Evolutionary conservation across 108 stramenopile species (phyloP).

Genomic region (Fragilaria crotonensis): DNA sequence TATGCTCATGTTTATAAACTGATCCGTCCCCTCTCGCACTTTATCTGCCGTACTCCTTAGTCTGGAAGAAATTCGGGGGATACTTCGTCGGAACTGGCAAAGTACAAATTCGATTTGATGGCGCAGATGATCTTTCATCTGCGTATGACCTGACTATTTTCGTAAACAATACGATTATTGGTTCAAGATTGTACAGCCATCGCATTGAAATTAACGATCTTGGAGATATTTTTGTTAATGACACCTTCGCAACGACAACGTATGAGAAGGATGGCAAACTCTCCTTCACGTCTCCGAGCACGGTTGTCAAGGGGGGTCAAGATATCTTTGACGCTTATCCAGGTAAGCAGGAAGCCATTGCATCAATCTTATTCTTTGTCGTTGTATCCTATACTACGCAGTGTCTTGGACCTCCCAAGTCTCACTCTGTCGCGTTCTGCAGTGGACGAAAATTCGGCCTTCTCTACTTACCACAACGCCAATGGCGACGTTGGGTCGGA

Average conservation of each 20-base stretch:
- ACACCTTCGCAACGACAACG: background rate
- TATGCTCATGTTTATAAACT: too few relatives aligned
- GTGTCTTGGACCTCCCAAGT: background rate
- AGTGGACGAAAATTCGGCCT: background rate
- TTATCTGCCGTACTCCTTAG: too few relatives aligned
- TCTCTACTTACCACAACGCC: background rate
- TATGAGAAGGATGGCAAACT: background rate
- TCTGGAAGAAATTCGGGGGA: background rate
- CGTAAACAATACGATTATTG: background rate
- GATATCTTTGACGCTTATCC: background rate
- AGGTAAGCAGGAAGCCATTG: too few relatives aligned
- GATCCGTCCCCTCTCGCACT: too few relatives aligned
- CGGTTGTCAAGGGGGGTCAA: background rate
- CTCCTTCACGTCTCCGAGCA: background rate
- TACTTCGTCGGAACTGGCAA: background rate
- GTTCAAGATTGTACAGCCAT: background rate
- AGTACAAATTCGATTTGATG: background rate
- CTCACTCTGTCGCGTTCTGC: too few relatives aligned
- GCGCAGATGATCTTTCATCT: background rate
- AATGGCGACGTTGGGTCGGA: background rate
- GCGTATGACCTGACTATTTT: background rate
- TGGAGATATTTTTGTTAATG: background rate
- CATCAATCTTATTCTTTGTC: too few relatives aligned
- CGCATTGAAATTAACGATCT: background rate
- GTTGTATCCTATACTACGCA: too few relatives aligned